phyloP scores from a whole-genome alignment of 2,329 filamentous ascomycete genomes.

The Cladosporium sp. region DNA sequence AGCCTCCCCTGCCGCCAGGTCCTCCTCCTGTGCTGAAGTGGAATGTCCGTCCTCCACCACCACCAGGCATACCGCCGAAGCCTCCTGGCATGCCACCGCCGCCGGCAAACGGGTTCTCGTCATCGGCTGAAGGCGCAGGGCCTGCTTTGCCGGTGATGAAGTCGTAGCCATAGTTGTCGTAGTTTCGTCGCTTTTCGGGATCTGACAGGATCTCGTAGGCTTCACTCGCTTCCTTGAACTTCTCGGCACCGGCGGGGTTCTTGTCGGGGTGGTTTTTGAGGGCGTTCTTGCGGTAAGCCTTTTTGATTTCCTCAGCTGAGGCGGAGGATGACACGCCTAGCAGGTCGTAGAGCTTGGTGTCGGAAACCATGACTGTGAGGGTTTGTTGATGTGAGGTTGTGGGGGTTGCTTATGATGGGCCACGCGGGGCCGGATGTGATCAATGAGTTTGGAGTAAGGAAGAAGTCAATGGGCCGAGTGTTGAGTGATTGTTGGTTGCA shows the following conservation, averaged over 20 bases:
- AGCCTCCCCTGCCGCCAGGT: conserved; percentile 57
- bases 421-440: not conserved
- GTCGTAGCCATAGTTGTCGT: conserved; percentile 91
- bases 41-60: conserved; percentile 52
- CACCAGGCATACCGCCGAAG: conserved; percentile 53
- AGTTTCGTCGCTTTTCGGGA: conserved; percentile 91
- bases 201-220: conserved; percentile 98
- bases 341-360: conserved; percentile 91
- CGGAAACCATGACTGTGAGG: conserved; percentile 67
- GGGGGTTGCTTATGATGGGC: not conserved
- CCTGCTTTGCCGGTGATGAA: conserved; percentile 55
- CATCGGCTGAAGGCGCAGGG: conserved; percentile 56
- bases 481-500: conserved; percentile 5
- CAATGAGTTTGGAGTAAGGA: not conserved
- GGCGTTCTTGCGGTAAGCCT: conserved; percentile 85
- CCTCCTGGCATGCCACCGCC: conserved; percentile 26
- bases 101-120: conserved; percentile 35
- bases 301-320: conserved; percentile 92
- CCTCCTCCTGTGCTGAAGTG: conserved; percentile 55
- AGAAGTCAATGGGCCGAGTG: conserved; percentile 6
- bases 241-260: conserved; percentile 82
- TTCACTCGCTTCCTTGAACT: conserved; percentile 97
- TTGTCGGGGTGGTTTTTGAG: conserved; percentile 88
- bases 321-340: conserved; percentile 74
- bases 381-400: not conserved